Evolutionary conservation across 2,329 filamentous ascomycete species (phyloP).

Genomic region (Pyricularia grisea): DNA sequence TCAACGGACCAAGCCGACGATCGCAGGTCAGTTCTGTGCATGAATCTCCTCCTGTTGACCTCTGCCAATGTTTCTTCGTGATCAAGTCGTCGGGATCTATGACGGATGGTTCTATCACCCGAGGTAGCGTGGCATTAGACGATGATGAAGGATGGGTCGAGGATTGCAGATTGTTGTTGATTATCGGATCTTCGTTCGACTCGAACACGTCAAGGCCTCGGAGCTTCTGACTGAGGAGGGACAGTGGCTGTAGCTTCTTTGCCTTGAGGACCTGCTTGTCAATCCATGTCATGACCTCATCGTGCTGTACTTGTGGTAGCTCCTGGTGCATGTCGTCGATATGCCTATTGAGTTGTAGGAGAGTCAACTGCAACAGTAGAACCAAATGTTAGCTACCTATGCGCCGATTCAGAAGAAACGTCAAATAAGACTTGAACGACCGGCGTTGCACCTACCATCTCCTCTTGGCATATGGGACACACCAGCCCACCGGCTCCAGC

Average conservation of each 20-base stretch:
- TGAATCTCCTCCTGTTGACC: slow-evolving; percentile 59
- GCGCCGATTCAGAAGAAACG: background rate
- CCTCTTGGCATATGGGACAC: slow-evolving; percentile 96
- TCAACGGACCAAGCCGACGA: slow-evolving; percentile 66
- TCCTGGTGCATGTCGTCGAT: slow-evolving; percentile 88
- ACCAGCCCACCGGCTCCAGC: slow-evolving; percentile 57
- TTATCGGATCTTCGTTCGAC: slow-evolving; percentile 54
- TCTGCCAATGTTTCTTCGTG: slow-evolving; percentile 82
- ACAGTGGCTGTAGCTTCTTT: slow-evolving; percentile 85
- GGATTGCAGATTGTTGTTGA: background rate
- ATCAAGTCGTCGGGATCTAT: slow-evolving; percentile 85
- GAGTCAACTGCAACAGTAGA: slow-evolving; percentile 54
- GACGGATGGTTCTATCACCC: slow-evolving; percentile 25
- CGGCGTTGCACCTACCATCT: slow-evolving; percentile 60
- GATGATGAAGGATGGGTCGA: background rate
- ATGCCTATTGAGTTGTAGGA: slow-evolving; percentile 79
- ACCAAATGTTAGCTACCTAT: background rate
- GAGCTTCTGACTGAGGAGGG: slow-evolving; percentile 85
- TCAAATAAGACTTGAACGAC: background rate
- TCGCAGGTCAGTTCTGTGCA: slow-evolving; percentile 86
- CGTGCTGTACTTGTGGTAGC: slow-evolving; percentile 77
- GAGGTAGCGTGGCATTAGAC: background rate
- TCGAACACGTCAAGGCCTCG: slow-evolving; percentile 91
- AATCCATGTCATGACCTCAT: slow-evolving; percentile 96
- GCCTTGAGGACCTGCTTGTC: slow-evolving; percentile 90